These are phyloP conservation scores for Ganoderma multipileum DNA, from an alignment of 1,284 basidiomycete genomes.

Conservation along the genomic window DNA sequence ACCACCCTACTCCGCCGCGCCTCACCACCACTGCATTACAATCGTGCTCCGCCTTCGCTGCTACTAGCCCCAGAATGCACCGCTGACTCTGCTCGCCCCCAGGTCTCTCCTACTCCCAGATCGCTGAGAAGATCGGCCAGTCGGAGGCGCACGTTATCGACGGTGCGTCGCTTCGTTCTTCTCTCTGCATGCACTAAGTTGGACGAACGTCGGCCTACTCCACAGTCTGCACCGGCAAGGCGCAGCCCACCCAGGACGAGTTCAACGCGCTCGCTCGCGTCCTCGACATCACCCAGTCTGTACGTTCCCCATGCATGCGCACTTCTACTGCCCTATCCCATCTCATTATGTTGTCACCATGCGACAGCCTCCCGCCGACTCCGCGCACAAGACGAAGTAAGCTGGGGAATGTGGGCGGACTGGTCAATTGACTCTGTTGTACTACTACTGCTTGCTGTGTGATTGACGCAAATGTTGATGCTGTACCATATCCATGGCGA, in stretches of 20 bases:
- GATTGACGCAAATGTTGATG: constrained; percentile 19
- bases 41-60: too few species aligned
- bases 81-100: neutral
- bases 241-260: constrained; percentile 55
- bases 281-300: constrained; percentile 51
- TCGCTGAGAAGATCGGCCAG: constrained; percentile 53
- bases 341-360: neutral
- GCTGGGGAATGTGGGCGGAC: neutral
- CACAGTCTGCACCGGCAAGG: constrained; percentile 59
- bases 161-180: constrained; percentile 46
- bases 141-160: constrained; percentile 55
- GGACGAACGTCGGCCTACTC: neutral
- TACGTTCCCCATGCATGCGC: constrained; percentile 33
- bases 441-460: constrained; percentile 7
- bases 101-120: constrained; percentile 55
- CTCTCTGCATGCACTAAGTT: neutral
- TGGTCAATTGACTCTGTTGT: constrained; percentile 17
- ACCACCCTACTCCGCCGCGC: neutral
- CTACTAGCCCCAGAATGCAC: neutral
- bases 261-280: constrained; percentile 57
- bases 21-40: too few species aligned
- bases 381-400: constrained; percentile 31
- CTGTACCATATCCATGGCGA: constrained; percentile 18
- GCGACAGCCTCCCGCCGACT: constrained; percentile 31
- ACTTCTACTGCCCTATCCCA: neutral